Conservation (phyloP, 164 flowering plant species). For the Vitis labrusca region DNA sequence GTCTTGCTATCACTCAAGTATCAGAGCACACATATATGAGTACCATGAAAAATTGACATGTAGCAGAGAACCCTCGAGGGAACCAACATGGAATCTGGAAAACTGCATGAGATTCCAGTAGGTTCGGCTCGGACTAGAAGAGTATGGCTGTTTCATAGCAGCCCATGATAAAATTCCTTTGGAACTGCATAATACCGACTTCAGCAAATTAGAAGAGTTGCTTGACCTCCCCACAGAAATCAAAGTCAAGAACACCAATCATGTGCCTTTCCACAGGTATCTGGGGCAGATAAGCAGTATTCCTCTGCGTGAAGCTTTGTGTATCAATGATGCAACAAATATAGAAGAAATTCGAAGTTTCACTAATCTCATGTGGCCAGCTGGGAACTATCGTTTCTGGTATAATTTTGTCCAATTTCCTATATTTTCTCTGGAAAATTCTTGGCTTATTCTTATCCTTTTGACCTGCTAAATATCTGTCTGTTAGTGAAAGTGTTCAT, state of each 20-base stretch:
- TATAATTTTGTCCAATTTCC: conserved; percentile 24
- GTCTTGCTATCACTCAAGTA: no score
- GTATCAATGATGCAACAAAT: conserved; percentile 9
- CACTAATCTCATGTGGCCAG: conserved; percentile 27
- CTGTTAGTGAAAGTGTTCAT: conserved; percentile 15
- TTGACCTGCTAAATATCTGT: background rate
- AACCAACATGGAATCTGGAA: no score
- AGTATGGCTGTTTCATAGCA: conserved; percentile 29
- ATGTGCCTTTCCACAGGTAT: conserved; percentile 11
- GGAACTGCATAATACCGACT: conserved; percentile 13
- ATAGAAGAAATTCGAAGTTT: conserved; percentile 18
- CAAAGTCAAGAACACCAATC: conserved; percentile 10
- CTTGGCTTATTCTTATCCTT: conserved; percentile 14
- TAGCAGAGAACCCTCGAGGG: no score
- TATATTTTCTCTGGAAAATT: conserved; percentile 33
- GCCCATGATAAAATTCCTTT: conserved; percentile 15
- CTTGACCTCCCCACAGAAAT: conserved; percentile 17
- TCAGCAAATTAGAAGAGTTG: conserved; percentile 5
- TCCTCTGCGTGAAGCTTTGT: conserved; percentile 14
- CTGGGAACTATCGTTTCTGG: conserved; percentile 18
- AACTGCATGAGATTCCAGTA: background rate
- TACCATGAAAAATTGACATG: no score
- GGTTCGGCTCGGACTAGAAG: conserved; percentile 27
- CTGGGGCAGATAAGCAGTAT: background rate
- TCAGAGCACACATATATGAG: no score